Evolutionary conservation across 2,329 filamentous ascomycete genomes (phyloP), one percentile per base, ranked within the genome.

Genomic region (Metarhizium robertsii): DNA sequence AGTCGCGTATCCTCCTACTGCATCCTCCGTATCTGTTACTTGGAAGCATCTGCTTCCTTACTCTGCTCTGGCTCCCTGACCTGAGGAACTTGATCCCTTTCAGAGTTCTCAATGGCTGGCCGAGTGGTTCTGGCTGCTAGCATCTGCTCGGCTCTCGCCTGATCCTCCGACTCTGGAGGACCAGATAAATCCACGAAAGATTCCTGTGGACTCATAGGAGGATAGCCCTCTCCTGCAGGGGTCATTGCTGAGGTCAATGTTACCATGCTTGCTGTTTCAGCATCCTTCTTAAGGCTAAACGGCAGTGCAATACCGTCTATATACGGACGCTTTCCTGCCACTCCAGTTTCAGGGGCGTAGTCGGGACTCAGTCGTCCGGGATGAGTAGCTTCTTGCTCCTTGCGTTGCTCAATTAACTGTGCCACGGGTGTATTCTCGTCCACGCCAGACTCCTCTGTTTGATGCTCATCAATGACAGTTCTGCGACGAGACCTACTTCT

Each of bases 291-390:
- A 14, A 92, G 67, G 55, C 81, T 87, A 64, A 92, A 92, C 0
- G 88, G 88, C 61, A 89, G 79, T 0, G 88, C 86, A 30, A 90
- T 80, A 0, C 86, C 85, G 20, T 81, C 83, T 6, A 87, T 75
- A 49, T 83, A 84, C 0, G 87, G 85, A 2, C 87, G 75, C 64
- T 85, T 87, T 5, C 80, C 80, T 0, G 77, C 75, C 3, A 77
- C 74, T 0, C 79, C 80, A 0, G 81, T 73, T 59, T 76, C 69
- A 48, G 78, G 69, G 0, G 67, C 63, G 51, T 72, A 73, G 34
- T 73, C 64, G 0, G 74, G 70, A 8, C 75, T 77, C 34, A 74
- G 71, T 0, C 77, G 71, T 1, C 75, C 72, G 3, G 75, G 66
- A 0, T 71, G 74, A 3, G 61, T 61, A n/a, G 67, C 64, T 53